Base-by-base conservation (phyloP, 495 filamentous ascomycete species). In the Neurospora sp. region DNA sequence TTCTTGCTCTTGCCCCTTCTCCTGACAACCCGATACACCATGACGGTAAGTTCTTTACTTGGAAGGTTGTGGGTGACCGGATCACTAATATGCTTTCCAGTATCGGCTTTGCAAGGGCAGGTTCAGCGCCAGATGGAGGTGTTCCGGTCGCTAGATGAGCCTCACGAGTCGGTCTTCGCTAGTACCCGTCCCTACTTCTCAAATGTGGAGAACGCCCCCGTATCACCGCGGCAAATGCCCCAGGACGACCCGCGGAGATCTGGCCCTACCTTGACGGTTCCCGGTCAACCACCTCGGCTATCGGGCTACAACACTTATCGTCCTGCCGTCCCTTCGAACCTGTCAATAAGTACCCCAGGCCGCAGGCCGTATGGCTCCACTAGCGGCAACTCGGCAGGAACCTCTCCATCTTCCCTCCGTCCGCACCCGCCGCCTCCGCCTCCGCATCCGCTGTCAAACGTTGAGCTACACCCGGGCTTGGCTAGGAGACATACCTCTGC, bases 401-500 rank as follows among this genome's bases (percentile, higher is more conserved):
- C 88, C n/a, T 91, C 93, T 7, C 89, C 92, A 70, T 88, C 88
- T 75, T 91, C 93, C 9, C 87, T 94, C 74, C 88, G 92, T 62
- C 88, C 91, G 70, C 90, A 92, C 54, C 87, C 88, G 35, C 88
- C 90, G 41, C 88, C 90, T 4, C 87, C 90, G 18, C 91, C 90
- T 73, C 88, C 90, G 23, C 93, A 96, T 79, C 93, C 93, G 69
- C 85, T 97, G 59, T 88, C 93, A 1, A 86, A 87, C 70, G 90
- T 92, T 23, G 88, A 92, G 39, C 91, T 93, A 37, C 92, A 93
- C 35, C 91, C 92, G 12, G 88, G 89, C 70, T 84, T 98, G 41
- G 87, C 90, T 39, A 90, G 96, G 27, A 90, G 96, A 59, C 96
- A 99, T 81, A 99, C 96, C 2, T 96, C 95, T 69, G 96, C 96